Evolutionary conservation across 2,329 filamentous ascomycete genomes (phyloP), one percentile per base, ranked within the genome.

Genomic region (Trichocomaceae sp.): DNA sequence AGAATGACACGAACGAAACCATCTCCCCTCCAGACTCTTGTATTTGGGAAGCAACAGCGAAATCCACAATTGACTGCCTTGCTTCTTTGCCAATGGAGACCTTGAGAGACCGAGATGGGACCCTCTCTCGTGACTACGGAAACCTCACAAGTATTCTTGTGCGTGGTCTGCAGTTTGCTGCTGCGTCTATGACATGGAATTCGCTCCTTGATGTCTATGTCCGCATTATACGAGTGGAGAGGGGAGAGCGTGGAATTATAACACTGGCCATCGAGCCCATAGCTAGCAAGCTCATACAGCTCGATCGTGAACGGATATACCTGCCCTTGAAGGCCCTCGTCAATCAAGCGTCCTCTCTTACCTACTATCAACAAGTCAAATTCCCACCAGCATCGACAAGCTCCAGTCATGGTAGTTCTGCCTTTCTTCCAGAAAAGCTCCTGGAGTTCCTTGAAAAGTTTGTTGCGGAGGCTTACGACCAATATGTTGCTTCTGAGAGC

Each of bases 201-300:
- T 57, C 75, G 0, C 72, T 92, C 0, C 82, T 88, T 51, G 72
- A 79, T 8, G 69, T 76, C 0, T 71, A 88, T 8, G 73, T 80
- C 2, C 70, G 77, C 8, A 79, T 81, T 51, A 80, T 85, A 6
- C 78, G 76, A 17, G 72, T 77, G 12, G 83, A 89, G 59, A 80
- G 81, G 51, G 87, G 88, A 2, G 83, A 89, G 58, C 80, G 81
- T 15, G 85, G 83, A 5, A 78, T 85, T 41, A 81, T 84, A 5
- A 75, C 87, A 49, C 79, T 81, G 22, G 77, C 90, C 1, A 75
- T 91, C 39, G 89, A 95, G 58, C 86, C 86, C 1, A 63, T 93
- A 3, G 82, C 87, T 0, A 84, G 81, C 60, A 63, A 69, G 1
- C 60, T 86, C 4, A 62, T 75, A 37, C 51, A 55, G 31, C 68